A percentile compares a stretch with the other conserved stretches of the same genome.
Conservation (phyloP, 257 asterid genomes). For the Lantana camara region DNA sequence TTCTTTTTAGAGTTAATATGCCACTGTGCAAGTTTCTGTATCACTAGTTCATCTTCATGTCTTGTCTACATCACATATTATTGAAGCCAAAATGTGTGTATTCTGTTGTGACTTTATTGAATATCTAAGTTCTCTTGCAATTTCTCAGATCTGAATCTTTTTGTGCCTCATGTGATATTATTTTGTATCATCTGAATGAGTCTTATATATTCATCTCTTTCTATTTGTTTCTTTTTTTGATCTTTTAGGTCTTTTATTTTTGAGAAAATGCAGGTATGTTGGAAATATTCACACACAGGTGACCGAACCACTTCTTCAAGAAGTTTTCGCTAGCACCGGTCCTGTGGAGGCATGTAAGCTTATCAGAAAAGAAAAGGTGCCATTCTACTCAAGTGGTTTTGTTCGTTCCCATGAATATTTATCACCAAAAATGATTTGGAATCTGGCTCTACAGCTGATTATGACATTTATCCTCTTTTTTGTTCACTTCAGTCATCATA, state of each 20-base stretch:
- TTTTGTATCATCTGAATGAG: constrained; percentile 31
- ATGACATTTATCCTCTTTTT: constrained; percentile 21
- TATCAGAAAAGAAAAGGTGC: constrained; percentile 85
- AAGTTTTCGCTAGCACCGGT: constrained; percentile 87
- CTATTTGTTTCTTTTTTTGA: constrained; percentile 25
- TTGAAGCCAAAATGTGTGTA: constrained; percentile 2
- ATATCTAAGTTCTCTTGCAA: constrained; percentile 18
- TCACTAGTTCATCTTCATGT: constrained; percentile 11
- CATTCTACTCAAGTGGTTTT: background rate
- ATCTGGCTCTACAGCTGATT: constrained; percentile 21
- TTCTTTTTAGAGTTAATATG: constrained; percentile 6
- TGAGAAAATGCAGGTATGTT: constrained; percentile 85
- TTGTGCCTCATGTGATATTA: constrained; percentile 21
- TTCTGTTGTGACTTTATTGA: constrained; percentile 8
- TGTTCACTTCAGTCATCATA: constrained; percentile 60
- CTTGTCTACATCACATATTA: background rate
- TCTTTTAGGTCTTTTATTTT: constrained; percentile 33
- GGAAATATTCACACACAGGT: constrained; percentile 86
- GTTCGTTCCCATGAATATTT: constrained; percentile 3
- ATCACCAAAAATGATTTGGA: constrained; percentile 4
- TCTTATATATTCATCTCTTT: constrained; percentile 25
- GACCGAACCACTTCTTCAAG: constrained; percentile 89
- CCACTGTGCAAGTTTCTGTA: constrained; percentile 8
- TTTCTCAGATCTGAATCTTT: constrained; percentile 11
- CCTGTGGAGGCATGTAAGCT: constrained; percentile 90